Conservation (phyloP, 2,329 filamentous ascomycete genomes). For the Pseudogymnoascus sp. region DNA sequence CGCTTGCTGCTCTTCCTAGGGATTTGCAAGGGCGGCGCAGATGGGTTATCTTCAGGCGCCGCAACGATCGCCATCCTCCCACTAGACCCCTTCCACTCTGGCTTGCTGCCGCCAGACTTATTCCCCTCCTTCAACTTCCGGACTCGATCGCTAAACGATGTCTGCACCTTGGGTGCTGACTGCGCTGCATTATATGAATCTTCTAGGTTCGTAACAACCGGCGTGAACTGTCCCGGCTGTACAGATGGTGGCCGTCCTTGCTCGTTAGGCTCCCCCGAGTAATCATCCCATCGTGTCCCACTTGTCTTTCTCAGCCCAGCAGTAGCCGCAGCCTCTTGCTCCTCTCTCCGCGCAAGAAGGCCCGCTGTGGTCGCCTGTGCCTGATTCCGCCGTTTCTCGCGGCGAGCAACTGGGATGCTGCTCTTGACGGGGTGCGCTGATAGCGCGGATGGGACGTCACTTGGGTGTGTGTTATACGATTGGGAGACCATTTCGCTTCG, state of each 20-base stretch:
- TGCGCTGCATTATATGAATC: slow-evolving; percentile 25
- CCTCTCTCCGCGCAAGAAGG: neutral
- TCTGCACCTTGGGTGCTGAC: slow-evolving; percentile 25
- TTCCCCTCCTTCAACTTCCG: slow-evolving; percentile 33
- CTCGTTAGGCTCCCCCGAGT: slow-evolving; percentile 55
- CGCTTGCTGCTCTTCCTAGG: slow-evolving; percentile 42
- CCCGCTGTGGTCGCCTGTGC: slow-evolving; percentile 14
- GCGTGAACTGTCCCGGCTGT: slow-evolving; percentile 43
- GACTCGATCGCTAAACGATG: slow-evolving; percentile 39
- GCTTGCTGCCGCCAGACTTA: slow-evolving; percentile 29
- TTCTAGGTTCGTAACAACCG: slow-evolving; percentile 22
- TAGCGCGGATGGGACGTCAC: neutral
- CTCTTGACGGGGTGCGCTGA: slow-evolving; percentile 17
- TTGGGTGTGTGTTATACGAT: neutral
- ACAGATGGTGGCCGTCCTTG: slow-evolving; percentile 49
- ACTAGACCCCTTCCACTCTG: slow-evolving; percentile 66
- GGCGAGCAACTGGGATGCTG: slow-evolving; percentile 27
- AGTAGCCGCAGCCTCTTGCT: slow-evolving; percentile 18
- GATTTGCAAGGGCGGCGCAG: slow-evolving; percentile 48
- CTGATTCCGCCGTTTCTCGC: slow-evolving; percentile 26
- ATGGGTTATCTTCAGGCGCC: slow-evolving; percentile 53
- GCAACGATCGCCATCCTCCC: slow-evolving; percentile 57
- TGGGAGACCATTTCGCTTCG: neutral
- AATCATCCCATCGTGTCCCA: slow-evolving; percentile 50
- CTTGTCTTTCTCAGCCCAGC: slow-evolving; percentile 20